Evolutionary conservation across 805 yeast species (phyloP), one percentile per base, ranked within the genome.

Genomic region (Ogataea nitratoaversa): DNA sequence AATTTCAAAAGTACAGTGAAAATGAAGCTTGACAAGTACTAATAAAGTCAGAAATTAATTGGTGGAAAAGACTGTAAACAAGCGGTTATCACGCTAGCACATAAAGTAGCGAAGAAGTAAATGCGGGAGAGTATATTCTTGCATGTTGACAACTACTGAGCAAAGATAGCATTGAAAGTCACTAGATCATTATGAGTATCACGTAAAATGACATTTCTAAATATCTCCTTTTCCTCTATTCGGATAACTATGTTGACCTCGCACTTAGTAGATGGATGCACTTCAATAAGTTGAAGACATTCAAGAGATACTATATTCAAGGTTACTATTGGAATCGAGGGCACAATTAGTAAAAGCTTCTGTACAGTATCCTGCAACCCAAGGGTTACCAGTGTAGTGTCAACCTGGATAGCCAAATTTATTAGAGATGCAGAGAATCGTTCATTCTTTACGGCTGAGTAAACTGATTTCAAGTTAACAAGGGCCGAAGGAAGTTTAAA

Each of bases 21-120:
- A n/a, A n/a, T n/a, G n/a, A n/a, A n/a, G n/a, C n/a, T n/a, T n/a
- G n/a, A n/a, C n/a, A n/a, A n/a, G n/a, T n/a, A n/a, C n/a, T n/a
- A n/a, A n/a, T n/a, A n/a, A n/a, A n/a, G n/a, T n/a, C n/a, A n/a
- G n/a, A n/a, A n/a, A n/a, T n/a, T n/a, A n/a, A n/a, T n/a, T n/a
- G n/a, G n/a, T n/a, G n/a, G n/a, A n/a, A n/a, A n/a, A n/a, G n/a
- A n/a, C n/a, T n/a, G n/a, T n/a, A n/a, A n/a, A n/a, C n/a, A 56
- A 24, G 56, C 43, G 1, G 68, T 63, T 22, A 65, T 47, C 17
- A 65, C 44, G 7, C 67, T 37, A 41, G 57, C 63, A 16, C 56
- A 62, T 2, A 62, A n/a, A n/a, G n/a, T n/a, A n/a, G n/a, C n/a
- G n/a, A n/a, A n/a, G n/a, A n/a, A n/a, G 77, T 27, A 47, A 59